Evolutionary conservation across 495 filamentous ascomycete species (phyloP), one percentile per base, ranked within the genome.

Genomic region (Podospora comata): DNA sequence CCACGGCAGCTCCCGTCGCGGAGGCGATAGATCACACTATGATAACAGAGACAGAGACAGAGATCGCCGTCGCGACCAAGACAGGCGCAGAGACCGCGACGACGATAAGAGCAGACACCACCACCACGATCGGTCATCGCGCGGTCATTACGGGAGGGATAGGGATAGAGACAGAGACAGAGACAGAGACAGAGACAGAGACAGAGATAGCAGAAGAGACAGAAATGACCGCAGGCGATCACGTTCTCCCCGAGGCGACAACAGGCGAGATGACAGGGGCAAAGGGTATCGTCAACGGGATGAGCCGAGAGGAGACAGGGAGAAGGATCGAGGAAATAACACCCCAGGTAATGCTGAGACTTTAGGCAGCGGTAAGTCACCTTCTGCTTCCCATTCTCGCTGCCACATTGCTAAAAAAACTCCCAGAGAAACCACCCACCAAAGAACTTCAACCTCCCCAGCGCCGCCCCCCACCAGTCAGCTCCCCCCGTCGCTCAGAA

Each of bases 231-330:
- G 74, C 66, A 67, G 70, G 26, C 75, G 74, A 27, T 73, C 76
- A 13, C 74, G 74, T 18, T 74, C 75, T 9, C 77, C 79, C 9
- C 78, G 82, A 26, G 76, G 81, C 19, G 67, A 77, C 48, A 78
- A 79, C 15, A 70, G 72, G 23, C 72, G 75, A 23, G 69, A 72
- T 39, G 66, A 71, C 27, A 58, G 70, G 44, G 72, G 68, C 53
- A 60, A 69, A 60, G 68, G 54, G 3, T 61, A 64, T 5, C 69
- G 76, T 6, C 71, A 68, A 18, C 75, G 73, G 16, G 71, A 74
- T 3, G 55, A 23, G 2, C 32, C 57, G 3, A 67, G n/a, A 58
- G 55, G 55, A 39, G 53, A 64, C 30, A 57, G 30, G 18, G 67
- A 65, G 28, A 65, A 65, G 13, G 67, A 71, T 13, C 68, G 67